phyloP scores from a whole-genome alignment of 306 rosid species.

The Corylus americana region DNA sequence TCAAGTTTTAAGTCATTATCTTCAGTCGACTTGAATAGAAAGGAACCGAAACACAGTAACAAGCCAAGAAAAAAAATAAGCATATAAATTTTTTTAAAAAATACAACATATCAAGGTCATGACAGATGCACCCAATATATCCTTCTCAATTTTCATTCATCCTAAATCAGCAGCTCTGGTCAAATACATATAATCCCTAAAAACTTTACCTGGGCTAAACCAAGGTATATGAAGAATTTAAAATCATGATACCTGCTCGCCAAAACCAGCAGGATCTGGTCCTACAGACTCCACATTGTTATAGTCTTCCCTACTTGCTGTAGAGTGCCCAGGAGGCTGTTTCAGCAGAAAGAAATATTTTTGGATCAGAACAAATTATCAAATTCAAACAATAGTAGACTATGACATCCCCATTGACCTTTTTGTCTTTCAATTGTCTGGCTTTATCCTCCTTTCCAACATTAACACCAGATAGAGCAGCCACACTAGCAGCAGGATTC shows the following conservation, averaged over 20 bases:
- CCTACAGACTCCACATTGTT: slow-evolving; percentile 56
- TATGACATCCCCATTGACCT: slow-evolving; percentile 47
- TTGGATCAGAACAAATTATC: neutral
- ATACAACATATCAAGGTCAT: neutral
- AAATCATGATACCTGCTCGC: slow-evolving; percentile 69
- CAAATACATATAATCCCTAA: neutral
- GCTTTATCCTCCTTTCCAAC: slow-evolving; percentile 88
- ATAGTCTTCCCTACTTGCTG: slow-evolving; percentile 60
- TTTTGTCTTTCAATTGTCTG: slow-evolving; percentile 71
- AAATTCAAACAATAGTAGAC: slow-evolving; percentile 1
- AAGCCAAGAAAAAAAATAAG: neutral
- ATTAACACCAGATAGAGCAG: slow-evolving; percentile 49
- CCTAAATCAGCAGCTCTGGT: neutral
- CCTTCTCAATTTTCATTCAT: neutral
- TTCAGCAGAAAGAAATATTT: neutral
- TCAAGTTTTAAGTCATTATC: neutral
- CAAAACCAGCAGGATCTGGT: slow-evolving; percentile 91
- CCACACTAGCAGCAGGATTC: slow-evolving; percentile 63
- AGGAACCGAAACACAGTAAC: neutral
- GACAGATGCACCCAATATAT: neutral
- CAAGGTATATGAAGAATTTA: neutral
- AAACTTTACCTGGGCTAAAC: neutral
- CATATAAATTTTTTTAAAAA: neutral
- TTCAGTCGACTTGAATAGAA: neutral
- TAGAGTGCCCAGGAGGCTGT: slow-evolving; percentile 62